A percentile compares a stretch with the other conserved stretches of the same genome.
Evolutionary conservation across 2,329 filamentous ascomycete species (phyloP).

Genomic region (Monosporascus sp.): DNA sequence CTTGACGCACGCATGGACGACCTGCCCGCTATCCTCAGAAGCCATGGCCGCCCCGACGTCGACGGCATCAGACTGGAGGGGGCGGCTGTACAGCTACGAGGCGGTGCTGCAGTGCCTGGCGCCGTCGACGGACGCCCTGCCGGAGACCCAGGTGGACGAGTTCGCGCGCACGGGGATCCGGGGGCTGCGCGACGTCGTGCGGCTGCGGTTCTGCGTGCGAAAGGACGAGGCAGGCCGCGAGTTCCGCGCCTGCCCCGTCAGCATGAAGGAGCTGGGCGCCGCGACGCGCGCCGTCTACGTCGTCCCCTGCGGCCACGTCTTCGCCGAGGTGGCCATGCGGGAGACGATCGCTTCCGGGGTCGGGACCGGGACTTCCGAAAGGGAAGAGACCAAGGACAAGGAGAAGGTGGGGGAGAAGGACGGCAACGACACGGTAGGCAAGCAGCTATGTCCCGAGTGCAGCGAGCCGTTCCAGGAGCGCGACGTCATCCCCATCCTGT

Average conservation of each 20-base stretch:
- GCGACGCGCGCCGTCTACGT: slow-evolving; percentile 78
- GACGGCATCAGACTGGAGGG: slow-evolving; percentile 78
- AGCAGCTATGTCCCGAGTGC: slow-evolving; percentile 65
- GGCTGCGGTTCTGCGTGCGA: slow-evolving; percentile 64
- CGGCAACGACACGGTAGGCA: slow-evolving; percentile 35
- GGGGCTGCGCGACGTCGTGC: slow-evolving; percentile 79
- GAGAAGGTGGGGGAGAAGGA: background rate
- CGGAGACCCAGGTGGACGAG: slow-evolving; percentile 26
- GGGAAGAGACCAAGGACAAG: background rate
- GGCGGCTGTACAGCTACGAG: slow-evolving; percentile 93
- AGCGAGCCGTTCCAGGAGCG: slow-evolving; percentile 66
- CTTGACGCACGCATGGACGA: slow-evolving; percentile 79
- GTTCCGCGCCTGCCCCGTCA: slow-evolving; percentile 79
- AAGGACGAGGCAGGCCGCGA: slow-evolving; percentile 40
- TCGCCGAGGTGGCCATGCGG: slow-evolving; percentile 79
- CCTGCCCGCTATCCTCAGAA: slow-evolving; percentile 79
- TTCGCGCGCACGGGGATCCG: slow-evolving; percentile 60
- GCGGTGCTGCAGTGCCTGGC: slow-evolving; percentile 64
- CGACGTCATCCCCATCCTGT: slow-evolving; percentile 79
- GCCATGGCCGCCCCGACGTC: slow-evolving; percentile 59
- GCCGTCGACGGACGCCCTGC: slow-evolving; percentile 49
- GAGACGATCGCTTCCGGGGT: slow-evolving; percentile 50
- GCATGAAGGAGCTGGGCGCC: slow-evolving; percentile 78
- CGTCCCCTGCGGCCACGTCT: slow-evolving; percentile 92
- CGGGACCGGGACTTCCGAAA: background rate